Conservation (phyloP, 2,329 filamentous ascomycete species). For the Dothideomycetes sp. region DNA sequence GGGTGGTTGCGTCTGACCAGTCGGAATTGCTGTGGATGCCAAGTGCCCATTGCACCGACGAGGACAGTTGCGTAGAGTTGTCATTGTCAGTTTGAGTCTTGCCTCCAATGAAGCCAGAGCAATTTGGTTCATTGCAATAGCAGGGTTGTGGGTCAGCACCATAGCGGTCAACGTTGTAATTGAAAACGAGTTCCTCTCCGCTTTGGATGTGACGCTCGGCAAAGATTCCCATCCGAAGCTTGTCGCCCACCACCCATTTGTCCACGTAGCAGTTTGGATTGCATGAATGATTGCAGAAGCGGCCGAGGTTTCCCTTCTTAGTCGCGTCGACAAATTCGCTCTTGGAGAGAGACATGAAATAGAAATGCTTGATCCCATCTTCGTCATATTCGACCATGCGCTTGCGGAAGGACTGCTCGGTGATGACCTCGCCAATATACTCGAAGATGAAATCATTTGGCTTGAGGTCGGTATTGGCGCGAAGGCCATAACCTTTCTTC, state of each 20-base stretch:
- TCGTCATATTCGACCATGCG: slow-evolving; percentile 91
- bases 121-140: slow-evolving; percentile 91
- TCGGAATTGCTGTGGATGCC: slow-evolving; percentile 87
- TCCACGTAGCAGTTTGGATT: slow-evolving; percentile 98
- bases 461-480: slow-evolving; percentile 65
- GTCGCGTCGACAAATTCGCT: slow-evolving; percentile 96
- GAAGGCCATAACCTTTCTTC: slow-evolving; percentile 91
- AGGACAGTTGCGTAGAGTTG: slow-evolving; percentile 81
- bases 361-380: slow-evolving; percentile 97
- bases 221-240: slow-evolving; percentile 98
- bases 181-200: slow-evolving; percentile 94
- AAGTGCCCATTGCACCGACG: slow-evolving; percentile 76
- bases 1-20: slow-evolving; percentile 84
- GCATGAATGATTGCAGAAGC: slow-evolving; percentile 98
- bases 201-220: slow-evolving; percentile 72
- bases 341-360: slow-evolving; percentile 98
- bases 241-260: slow-evolving; percentile 97
- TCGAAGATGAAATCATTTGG: slow-evolving; percentile 92
- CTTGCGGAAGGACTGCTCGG: slow-evolving; percentile 76
- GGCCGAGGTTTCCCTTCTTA: slow-evolving; percentile 87
- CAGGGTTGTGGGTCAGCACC: slow-evolving; percentile 94
- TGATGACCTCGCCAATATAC: slow-evolving; percentile 97
- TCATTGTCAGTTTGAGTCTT: slow-evolving; percentile 79
- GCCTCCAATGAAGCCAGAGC: slow-evolving; percentile 90
- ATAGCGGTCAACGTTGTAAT: slow-evolving; percentile 98